Conservation (phyloP, 768 basidiomycete genomes). For the Panellus pusillus region DNA sequence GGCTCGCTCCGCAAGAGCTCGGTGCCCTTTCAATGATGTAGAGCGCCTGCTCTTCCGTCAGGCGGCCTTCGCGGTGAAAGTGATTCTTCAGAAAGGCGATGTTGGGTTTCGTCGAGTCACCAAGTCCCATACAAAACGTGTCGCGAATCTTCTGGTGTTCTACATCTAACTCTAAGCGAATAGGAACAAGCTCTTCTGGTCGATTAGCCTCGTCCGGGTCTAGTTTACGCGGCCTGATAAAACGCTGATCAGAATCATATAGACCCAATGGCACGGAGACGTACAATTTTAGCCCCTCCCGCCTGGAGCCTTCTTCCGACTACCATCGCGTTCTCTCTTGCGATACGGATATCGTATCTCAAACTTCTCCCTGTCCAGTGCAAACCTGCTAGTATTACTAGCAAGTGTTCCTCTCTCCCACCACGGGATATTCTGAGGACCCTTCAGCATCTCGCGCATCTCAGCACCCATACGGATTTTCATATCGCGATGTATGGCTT, state of each 20-base stretch:
- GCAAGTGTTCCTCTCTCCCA: constrained; percentile 58
- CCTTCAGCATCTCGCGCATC: constrained; percentile 40
- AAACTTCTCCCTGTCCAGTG: constrained; percentile 48
- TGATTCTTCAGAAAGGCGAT: constrained; percentile 98
- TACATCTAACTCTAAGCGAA: constrained; percentile 95
- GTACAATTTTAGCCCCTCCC: constrained; percentile 77
- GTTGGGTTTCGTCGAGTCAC: constrained; percentile 92
- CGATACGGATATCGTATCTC: constrained; percentile 48
- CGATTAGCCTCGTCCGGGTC: constrained; percentile 54
- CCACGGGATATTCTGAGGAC: constrained; percentile 48
- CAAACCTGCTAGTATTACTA: constrained; percentile 37
- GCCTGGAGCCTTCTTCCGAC: constrained; percentile 48
- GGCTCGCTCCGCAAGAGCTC: constrained; percentile 82
- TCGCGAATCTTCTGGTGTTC: constrained; percentile 94
- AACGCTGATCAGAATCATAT: constrained; percentile 9
- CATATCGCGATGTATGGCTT: constrained; percentile 47
- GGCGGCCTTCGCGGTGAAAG: too few relatives aligned
- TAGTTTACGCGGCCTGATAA: constrained; percentile 55
- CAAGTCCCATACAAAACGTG: constrained; percentile 96
- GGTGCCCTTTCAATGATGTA: constrained; percentile 88
- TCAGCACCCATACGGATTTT: constrained; percentile 54
- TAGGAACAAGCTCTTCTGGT: constrained; percentile 85
- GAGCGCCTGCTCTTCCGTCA: constrained; percentile 93
- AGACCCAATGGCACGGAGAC: constrained; percentile 33
- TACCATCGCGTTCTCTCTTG: constrained; percentile 38